Evolutionary conservation across 306 rosid species (phyloP).

Genomic region (Cicer bijugum): DNA sequence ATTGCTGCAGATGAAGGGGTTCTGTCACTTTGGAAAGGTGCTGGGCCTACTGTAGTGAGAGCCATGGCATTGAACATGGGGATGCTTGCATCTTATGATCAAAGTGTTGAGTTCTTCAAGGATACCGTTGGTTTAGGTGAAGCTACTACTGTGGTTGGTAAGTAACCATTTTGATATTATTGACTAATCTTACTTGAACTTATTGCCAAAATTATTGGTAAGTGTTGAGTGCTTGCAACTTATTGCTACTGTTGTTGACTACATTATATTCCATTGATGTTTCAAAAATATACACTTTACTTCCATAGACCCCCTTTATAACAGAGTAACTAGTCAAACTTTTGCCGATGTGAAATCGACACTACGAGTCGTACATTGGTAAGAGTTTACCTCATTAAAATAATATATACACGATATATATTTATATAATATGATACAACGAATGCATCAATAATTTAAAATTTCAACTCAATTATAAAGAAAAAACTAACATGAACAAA

Average conservation of each 20-base stretch:
- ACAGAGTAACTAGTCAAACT: background rate
- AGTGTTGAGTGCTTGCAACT: background rate
- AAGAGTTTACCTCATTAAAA: too few species aligned
- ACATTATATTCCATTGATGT: slow-evolving; percentile 1
- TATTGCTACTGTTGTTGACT: background rate
- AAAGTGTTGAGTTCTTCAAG: slow-evolving; percentile 90
- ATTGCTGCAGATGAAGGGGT: slow-evolving; percentile 87
- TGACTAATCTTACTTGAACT: background rate
- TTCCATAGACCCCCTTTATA: background rate
- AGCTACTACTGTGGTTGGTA: slow-evolving; percentile 78
- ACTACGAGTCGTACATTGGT: too few species aligned
- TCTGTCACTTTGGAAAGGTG: slow-evolving; percentile 98
- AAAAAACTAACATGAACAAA: too few species aligned
- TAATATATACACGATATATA: too few species aligned
- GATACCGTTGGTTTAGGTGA: slow-evolving; percentile 86
- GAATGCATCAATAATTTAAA: too few species aligned
- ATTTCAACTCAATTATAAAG: too few species aligned
- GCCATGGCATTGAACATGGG: slow-evolving; percentile 99
- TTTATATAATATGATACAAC: too few species aligned
- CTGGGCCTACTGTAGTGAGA: slow-evolving; percentile 97
- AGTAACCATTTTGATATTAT: slow-evolving; percentile 20
- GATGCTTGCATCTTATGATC: slow-evolving; percentile 99
- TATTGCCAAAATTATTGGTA: background rate
- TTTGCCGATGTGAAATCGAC: too few species aligned
- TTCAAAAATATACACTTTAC: background rate